phyloP scores from a whole-genome alignment of 257 asterid genomes.

The Gentiana dahurica region DNA sequence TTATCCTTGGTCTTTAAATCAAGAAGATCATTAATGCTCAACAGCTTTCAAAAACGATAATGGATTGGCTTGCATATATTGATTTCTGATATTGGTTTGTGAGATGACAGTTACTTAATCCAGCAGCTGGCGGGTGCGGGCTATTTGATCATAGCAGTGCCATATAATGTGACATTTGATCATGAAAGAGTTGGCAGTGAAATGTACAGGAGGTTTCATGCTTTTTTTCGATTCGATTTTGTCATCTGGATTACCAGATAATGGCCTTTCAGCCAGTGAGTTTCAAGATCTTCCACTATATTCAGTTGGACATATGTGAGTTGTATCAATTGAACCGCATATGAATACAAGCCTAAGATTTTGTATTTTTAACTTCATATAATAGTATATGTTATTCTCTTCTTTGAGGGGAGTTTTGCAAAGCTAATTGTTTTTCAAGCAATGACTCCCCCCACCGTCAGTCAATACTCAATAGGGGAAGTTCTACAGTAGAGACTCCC shows the following conservation, averaged over 20 bases:
- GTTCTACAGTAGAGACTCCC: no score
- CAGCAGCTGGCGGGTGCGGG: constrained; percentile 75
- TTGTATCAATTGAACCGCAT: no score
- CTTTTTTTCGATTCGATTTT: constrained; percentile 53
- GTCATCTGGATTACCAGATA: constrained; percentile 57
- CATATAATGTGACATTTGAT: constrained; percentile 90
- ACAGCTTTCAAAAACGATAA: no score
- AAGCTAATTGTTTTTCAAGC: no score
- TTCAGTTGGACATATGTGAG: constrained; percentile 89
- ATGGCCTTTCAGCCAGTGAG: constrained; percentile 52
- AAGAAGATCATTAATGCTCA: background rate
- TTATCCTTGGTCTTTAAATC: background rate
- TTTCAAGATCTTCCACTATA: constrained; percentile 69
- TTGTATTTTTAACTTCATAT: no score
- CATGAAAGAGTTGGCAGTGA: constrained; percentile 62
- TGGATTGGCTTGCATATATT: no score
- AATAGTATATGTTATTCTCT: no score
- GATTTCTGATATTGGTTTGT: background rate
- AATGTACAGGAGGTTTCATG: constrained; percentile 54
- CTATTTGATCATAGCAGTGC: constrained; percentile 72
- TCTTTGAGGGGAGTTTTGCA: no score
- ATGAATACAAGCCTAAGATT: no score
- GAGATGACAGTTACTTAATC: constrained; percentile 52
- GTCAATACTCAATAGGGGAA: no score
- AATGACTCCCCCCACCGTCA: no score